These are phyloP conservation scores for Pichia inconspicua DNA, from an alignment of 1,139 yeast genomes.

Conservation along the genomic window DNA sequence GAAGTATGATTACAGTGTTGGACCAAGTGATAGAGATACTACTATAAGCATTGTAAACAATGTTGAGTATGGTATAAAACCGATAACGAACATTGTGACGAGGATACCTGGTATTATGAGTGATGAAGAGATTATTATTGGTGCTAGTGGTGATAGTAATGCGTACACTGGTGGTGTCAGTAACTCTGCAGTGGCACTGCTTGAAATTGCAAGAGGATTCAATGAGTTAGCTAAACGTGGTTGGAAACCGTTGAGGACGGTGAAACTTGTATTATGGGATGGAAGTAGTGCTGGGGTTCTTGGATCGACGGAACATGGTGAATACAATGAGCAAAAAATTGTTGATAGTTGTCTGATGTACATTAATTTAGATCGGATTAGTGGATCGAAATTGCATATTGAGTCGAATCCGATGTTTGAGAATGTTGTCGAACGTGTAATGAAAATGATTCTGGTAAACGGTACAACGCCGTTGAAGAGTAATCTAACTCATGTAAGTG, in stretches of 20 bases:
- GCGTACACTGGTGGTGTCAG: conserved; percentile 32
- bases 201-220: conserved; percentile 41
- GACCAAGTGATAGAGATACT: conserved; percentile 28
- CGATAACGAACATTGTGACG: conserved; percentile 37
- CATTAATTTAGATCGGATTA: conserved; percentile 38
- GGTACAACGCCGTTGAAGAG: conserved; percentile 27
- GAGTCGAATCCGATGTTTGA: conserved; percentile 37
- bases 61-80: conserved; percentile 31
- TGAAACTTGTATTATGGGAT: conserved; percentile 46
- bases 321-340: conserved; percentile 30
- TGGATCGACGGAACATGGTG: conserved; percentile 45
- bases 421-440: conserved; percentile 28
- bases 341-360: conserved; percentile 34
- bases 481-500: conserved; percentile 28
- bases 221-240: conserved; percentile 33
- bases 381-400: conserved; percentile 34
- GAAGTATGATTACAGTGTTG: conserved; percentile 33
- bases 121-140: conserved; percentile 41
- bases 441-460: conserved; percentile 31
- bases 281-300: conserved; percentile 39
- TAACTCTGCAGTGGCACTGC: conserved; percentile 35
- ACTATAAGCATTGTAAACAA: conserved; percentile 20
- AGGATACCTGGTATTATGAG: conserved; percentile 42
- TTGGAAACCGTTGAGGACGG: conserved; percentile 49
- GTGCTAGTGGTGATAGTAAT: conserved; percentile 30